Conservation (phyloP, 2,329 filamentous ascomycete species). For the Pestalotiopsis fici region DNA sequence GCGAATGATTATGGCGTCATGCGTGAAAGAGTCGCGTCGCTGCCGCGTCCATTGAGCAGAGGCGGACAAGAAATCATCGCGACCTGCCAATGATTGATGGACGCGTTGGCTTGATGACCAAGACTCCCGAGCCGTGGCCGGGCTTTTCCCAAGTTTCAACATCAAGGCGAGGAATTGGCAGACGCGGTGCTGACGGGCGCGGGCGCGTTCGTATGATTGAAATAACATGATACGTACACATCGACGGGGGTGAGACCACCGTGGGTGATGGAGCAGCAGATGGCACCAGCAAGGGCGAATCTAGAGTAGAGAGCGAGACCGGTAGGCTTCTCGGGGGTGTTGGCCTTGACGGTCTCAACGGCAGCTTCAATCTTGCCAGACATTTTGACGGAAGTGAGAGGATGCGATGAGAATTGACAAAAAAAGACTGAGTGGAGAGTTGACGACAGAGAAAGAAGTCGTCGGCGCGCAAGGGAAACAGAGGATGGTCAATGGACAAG, state of each 20-base stretch:
- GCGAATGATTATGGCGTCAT: background rate
- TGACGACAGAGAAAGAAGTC: conserved; percentile 9
- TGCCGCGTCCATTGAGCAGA: background rate
- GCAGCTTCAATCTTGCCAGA: conserved; percentile 19
- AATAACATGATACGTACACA: conserved; percentile 73
- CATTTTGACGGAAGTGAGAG: conserved; percentile 19
- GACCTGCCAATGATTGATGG: background rate
- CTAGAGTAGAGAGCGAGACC: conserved; percentile 74
- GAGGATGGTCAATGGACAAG: conserved; percentile 15
- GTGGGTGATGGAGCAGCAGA: conserved; percentile 99
- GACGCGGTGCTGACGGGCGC: background rate
- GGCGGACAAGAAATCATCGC: background rate
- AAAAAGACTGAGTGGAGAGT: conserved; percentile 25
- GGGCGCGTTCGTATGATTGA: background rate
- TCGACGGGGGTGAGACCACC: conserved; percentile 96
- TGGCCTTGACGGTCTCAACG: conserved; percentile 24
- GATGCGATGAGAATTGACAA: conserved; percentile 9
- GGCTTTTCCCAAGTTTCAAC: no score
- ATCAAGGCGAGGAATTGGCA: background rate
- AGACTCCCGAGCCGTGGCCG: background rate
- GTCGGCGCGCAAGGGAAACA: conserved; percentile 12
- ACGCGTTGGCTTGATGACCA: background rate
- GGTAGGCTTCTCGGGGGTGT: conserved; percentile 24
- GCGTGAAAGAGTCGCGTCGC: background rate
- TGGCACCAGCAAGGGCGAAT: conserved; percentile 94